Evolutionary conservation across 1,284 basidiomycete genomes (phyloP).

Genomic region (Testicularia cyperi): DNA sequence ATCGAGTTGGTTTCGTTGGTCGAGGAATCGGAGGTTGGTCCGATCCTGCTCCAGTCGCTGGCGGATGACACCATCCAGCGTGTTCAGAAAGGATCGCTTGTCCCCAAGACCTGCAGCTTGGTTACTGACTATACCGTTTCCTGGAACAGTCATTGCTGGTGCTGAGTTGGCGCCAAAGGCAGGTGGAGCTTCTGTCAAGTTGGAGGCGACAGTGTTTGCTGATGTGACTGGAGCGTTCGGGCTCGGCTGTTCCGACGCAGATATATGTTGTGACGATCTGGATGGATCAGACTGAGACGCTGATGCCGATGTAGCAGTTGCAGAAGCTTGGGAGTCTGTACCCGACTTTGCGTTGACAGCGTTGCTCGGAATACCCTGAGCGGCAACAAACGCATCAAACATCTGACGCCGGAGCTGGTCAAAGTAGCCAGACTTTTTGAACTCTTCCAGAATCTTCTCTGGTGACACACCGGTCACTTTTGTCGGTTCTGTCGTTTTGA

Average conservation of each 20-base stretch:
- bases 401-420: conserved; percentile 23
- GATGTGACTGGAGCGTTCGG: no score
- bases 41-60: conserved; percentile 13
- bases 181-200: no score
- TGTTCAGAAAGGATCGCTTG: conserved; percentile 4
- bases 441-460: conserved; percentile 21
- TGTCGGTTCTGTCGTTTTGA: no score
- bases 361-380: no score
- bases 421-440: conserved; percentile 18
- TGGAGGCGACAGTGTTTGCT: no score
- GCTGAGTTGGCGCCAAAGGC: neutral
- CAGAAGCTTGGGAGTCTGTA: neutral
- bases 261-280: no score
- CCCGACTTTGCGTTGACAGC: neutral
- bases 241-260: no score
- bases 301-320: neutral
- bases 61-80: conserved; percentile 4
- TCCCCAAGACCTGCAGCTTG: no score
- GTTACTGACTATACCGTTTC: no score
- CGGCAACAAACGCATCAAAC: conserved; percentile 12
- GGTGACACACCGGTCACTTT: conserved; percentile 14
- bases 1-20: conserved; percentile 10
- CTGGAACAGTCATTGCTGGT: no score
- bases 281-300: neutral
- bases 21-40: conserved; percentile 7